phyloP scores from a whole-genome alignment of 108 stramenopile species.

The Cyclotella cryptica region DNA sequence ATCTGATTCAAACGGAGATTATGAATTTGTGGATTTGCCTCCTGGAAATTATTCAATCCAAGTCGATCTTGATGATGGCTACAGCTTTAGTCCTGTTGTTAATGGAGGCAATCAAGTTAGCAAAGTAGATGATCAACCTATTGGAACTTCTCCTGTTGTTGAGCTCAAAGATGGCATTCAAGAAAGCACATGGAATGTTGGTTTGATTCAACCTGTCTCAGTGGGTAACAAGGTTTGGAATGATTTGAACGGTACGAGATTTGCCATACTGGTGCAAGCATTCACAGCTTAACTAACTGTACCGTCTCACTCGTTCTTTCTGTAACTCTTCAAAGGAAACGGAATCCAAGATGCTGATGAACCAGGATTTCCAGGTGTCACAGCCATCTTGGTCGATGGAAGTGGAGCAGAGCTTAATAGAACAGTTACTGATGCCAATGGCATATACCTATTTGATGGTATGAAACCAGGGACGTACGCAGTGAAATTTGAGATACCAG shows the following conservation, averaged over 20 bases:
- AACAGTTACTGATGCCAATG: slow-evolving; percentile 38
- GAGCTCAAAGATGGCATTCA: slow-evolving; percentile 11
- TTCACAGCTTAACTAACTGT: background rate
- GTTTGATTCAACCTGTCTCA: slow-evolving; percentile 31
- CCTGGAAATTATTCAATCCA: slow-evolving; percentile 34
- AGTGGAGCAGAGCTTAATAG: slow-evolving; percentile 16
- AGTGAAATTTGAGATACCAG: slow-evolving; percentile 47
- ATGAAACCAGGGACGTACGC: slow-evolving; percentile 42
- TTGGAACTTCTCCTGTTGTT: slow-evolving; percentile 34
- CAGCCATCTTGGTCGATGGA: slow-evolving; percentile 31
- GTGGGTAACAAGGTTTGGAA: slow-evolving; percentile 57
- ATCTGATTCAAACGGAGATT: slow-evolving; percentile 31
- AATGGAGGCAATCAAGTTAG: slow-evolving; percentile 40
- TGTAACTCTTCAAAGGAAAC: slow-evolving; percentile 13
- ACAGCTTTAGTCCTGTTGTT: slow-evolving; percentile 41
- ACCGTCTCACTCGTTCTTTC: too few relatives aligned
- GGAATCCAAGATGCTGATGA: slow-evolving; percentile 37
- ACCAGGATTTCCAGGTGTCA: slow-evolving; percentile 40
- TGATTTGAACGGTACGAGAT: slow-evolving; percentile 42
- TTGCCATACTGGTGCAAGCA: background rate
- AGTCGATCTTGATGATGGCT: slow-evolving; percentile 28
- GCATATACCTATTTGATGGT: slow-evolving; percentile 34
- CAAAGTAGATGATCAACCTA: slow-evolving; percentile 14
- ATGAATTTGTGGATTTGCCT: slow-evolving; percentile 14
- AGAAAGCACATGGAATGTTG: slow-evolving; percentile 34